Evolutionary conservation across 768 basidiomycete species (phyloP), one percentile per base, ranked within the genome.

Genomic region (Suillus clintonianus): DNA sequence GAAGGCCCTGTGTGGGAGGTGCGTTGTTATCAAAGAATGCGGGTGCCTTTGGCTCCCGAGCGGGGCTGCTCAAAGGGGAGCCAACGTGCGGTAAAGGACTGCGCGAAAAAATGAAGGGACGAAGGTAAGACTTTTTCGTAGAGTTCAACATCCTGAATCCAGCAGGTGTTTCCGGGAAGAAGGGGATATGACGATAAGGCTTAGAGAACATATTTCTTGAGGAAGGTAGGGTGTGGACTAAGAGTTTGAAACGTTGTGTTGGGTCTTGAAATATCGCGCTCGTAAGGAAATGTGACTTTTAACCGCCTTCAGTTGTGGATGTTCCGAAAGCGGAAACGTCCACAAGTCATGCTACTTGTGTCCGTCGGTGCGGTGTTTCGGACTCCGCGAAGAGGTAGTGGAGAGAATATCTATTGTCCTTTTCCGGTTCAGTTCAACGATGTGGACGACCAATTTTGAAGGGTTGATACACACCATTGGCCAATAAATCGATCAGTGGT

Each of bases 91-190:
- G 27, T 27, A 71, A 68, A 57, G 64, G 47, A 32, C 48, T 7
- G 45, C 63, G 27, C 24, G 39, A 57, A 41, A 41, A 57, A 57
- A 57, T 57, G 22, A 6, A 41, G 5, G 17, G 56, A 41, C 17
- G 56, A 57, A 75, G 69, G 64, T 56, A 68, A 30, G 58, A 66
- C 17, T 62, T 45, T 27, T 62, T 61, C 37, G 59, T 42, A 19
- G 62, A 64, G 51, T 72, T 63, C 15, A 47, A 39, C 36, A 71
- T 41, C 70, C 72, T 74, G 72, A 70, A 30, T 14, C 74, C 72
- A 66, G 76, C 68, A 73, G 74, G 60, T 51, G 58, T 50, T 43
- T 65, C 56, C 11, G 42, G 14, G 42, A 53, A 54, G 19, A 53
- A 67, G n/a, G 69, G 42, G 45, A 68, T 19, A 37, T 64, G 72